Base-by-base conservation (phyloP, 345 rosid genomes). In the Corchorus olitorius region DNA sequence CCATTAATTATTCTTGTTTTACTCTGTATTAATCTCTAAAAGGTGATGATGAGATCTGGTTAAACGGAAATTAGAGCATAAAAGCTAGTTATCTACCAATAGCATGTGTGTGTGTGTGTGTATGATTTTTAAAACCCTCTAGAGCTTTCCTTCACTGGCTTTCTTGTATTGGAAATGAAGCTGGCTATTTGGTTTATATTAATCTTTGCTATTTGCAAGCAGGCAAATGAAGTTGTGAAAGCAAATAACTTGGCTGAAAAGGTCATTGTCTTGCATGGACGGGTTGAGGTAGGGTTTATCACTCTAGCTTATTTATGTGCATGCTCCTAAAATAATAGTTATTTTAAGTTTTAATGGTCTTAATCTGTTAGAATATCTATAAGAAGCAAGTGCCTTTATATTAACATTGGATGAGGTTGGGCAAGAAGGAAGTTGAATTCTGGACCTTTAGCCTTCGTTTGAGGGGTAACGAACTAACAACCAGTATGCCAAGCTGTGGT, bases 191-290 rank as follows among this genome's bases (percentile, higher is more conserved):
- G 73, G 72, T 39, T 65, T 75, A 48, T 56, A 74, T 73, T 81
- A 49, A 69, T 65, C 39, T 72, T 80, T 76, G 20, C 74, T 39
- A 8, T 59, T 54, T 75, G 68, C 66, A 50, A 70, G 79, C 89
- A 96, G 99, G 99, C 99, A 58, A 89, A 78, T 81, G 99, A 96
- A 88, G 97, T 96, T 78, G 97, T 96, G 77, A 96, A 91, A 87
- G 98, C 99, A 66, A 96, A 93, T 76, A 86, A 89, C 84, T 86
- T 96, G 73, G 83, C 97, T 65, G 97, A 92, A 77, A 92, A 79
- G 76, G 82, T 96, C 81, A 87, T 91, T 56, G 99, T 96, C 70
- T 79, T 96, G 80, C 99, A 92, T 70, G 98, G 98, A 64, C 84
- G 99, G 73, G 97, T 96, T 76, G 99, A 96, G 97, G 99, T 96